Evolutionary conservation across 352 stramenopile species (phyloP).

Genomic region (Poterioochromonas sp.): DNA sequence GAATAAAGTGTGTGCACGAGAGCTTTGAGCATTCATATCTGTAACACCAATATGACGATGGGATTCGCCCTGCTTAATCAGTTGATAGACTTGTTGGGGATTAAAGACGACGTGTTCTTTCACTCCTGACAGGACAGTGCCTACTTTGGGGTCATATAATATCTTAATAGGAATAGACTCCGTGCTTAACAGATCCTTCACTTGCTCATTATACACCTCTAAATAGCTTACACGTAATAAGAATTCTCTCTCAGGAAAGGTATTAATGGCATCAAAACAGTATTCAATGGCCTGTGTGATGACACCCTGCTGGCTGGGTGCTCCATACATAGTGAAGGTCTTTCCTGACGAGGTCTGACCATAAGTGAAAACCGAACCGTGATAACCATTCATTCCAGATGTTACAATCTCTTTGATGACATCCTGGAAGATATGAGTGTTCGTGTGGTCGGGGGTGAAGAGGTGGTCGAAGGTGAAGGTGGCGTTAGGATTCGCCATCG

Average conservation of each 20-base stretch:
- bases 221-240: conserved; percentile 92
- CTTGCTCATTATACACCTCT: conserved; percentile 98
- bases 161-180: conserved; percentile 44
- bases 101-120: conserved; percentile 61
- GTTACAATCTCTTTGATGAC: conserved; percentile 55
- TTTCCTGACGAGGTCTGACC: conserved; percentile 80
- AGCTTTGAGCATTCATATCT: conserved; percentile 84
- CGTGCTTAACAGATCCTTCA: conserved; percentile 8
- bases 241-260: conserved; percentile 66
- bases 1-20: conserved; percentile 89
- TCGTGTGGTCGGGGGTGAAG: conserved; percentile 59
- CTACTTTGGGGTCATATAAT: conserved; percentile 54
- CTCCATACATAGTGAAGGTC: conserved; percentile 83
- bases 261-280: conserved; percentile 67
- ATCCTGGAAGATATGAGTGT: conserved; percentile 67
- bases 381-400: conserved; percentile 61
- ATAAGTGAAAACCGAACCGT: conserved; percentile 77
- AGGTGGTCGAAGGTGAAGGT: conserved; percentile 74
- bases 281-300: conserved; percentile 70
- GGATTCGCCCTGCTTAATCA: conserved; percentile 54
- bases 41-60: conserved; percentile 85
- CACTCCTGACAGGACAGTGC: conserved; percentile 56
- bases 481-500: conserved; percentile 36
- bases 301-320: conserved; percentile 54
- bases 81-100: conserved; percentile 37